A percentile compares a stretch with the other conserved stretches of the same genome.
These are phyloP conservation scores for Nakazawaea ambrosiae DNA, from an alignment of 805 yeast species.

Conservation along the genomic window DNA sequence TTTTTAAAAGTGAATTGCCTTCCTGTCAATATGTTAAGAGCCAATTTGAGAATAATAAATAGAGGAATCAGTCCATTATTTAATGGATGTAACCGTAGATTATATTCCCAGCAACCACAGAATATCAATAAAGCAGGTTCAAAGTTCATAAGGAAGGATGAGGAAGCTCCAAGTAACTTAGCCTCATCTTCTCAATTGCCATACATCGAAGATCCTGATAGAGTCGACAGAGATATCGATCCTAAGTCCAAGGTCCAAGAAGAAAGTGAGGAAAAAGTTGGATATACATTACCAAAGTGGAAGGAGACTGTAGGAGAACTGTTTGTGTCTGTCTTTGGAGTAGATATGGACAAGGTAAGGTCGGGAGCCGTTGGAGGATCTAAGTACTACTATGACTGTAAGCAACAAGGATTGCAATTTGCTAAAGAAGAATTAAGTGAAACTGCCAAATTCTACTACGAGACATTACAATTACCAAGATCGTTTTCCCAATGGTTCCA, in stretches of 20 bases:
- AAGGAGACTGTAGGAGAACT: slow-evolving; percentile 57
- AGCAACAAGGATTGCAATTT: slow-evolving; percentile 72
- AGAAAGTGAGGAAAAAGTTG: slow-evolving; percentile 20
- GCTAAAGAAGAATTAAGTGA: slow-evolving; percentile 67
- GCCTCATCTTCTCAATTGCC: slow-evolving; percentile 27
- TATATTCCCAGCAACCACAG: no score
- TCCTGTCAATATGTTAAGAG: neutral
- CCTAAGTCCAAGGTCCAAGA: slow-evolving; percentile 23
- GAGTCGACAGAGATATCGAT: slow-evolving; percentile 27
- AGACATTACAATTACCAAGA: slow-evolving; percentile 71
- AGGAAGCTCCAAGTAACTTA: slow-evolving; percentile 20
- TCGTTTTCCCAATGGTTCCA: slow-evolving; percentile 97
- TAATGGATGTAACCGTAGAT: no score
- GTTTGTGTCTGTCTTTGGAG: slow-evolving; percentile 50
- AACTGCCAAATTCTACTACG: slow-evolving; percentile 79
- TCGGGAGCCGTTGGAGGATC: slow-evolving; percentile 95
- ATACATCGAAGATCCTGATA: slow-evolving; percentile 25
- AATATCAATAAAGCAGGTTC: no score
- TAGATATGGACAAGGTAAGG: slow-evolving; percentile 89
- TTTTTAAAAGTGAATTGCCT: no score
- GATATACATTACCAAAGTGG: slow-evolving; percentile 35
- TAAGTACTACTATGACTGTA: slow-evolving; percentile 78
- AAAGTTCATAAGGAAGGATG: no score
- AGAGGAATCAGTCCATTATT: no score
- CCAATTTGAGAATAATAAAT: no score